These are phyloP conservation scores for Gossypium rotundifolium DNA, from an alignment of 345 rosid species.

Conservation along the genomic window DNA sequence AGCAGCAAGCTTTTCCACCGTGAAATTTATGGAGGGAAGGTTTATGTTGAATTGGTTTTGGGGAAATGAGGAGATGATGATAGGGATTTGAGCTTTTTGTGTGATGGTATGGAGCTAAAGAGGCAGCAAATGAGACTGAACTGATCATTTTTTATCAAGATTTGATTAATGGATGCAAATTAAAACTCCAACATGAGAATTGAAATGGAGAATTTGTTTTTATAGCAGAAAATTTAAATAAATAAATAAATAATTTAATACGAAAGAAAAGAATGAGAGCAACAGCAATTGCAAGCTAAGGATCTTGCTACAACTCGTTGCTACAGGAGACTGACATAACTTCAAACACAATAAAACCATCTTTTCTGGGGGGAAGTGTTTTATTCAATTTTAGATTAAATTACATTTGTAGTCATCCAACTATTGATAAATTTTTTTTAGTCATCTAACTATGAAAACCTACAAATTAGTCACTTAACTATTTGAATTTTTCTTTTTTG, in stretches of 20 bases:
- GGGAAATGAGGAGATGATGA: not conserved
- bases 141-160: constrained; percentile 18
- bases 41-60: not conserved
- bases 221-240: not conserved
- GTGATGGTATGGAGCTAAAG: not conserved
- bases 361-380: no score
- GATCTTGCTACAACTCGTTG: constrained; percentile 13
- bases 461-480: no score
- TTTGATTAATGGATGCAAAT: not conserved
- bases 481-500: no score
- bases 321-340: not conserved
- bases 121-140: constrained; percentile 7
- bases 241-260: not conserved
- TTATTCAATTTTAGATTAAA: no score
- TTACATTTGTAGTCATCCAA: no score
- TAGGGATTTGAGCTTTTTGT: constrained; percentile 1
- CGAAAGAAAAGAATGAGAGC: constrained; percentile 15
- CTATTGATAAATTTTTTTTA: no score
- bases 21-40: not conserved
- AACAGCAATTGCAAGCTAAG: constrained; percentile 20
- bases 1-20: not conserved
- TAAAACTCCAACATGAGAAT: not conserved
- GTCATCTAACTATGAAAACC: accelerated
- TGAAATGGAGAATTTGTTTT: not conserved
- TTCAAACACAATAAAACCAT: no score